These are phyloP conservation scores for Metarhizium sp. DNA, from an alignment of 2,329 filamentous ascomycete species.

Conservation along the genomic window DNA sequence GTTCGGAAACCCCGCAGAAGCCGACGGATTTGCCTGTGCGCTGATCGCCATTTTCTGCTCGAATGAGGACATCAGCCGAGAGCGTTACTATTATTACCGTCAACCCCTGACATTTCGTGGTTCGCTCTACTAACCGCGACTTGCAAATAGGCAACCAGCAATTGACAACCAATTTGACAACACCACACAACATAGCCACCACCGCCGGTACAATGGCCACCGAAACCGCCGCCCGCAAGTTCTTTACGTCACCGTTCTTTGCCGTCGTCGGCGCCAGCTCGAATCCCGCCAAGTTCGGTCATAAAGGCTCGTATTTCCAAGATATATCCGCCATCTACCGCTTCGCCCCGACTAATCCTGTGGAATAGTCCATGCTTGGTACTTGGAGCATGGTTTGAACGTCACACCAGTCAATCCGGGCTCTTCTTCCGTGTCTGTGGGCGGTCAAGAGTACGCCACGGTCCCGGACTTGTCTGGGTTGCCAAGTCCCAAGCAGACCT, in stretches of 20 bases:
- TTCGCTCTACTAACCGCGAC: background rate
- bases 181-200: background rate
- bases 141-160: background rate
- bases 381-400: conserved; percentile 63
- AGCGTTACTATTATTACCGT: background rate
- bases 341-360: background rate
- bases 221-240: conserved; percentile 62
- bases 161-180: background rate
- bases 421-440: conserved; percentile 53
- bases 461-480: conserved; percentile 57
- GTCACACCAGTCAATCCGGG: conserved; percentile 79
- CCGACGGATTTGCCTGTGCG: background rate
- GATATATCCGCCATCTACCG: background rate
- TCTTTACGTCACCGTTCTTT: conserved; percentile 72
- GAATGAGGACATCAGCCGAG: background rate
- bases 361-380: conserved; percentile 75
- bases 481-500: conserved; percentile 57
- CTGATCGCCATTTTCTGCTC: background rate
- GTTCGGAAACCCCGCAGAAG: background rate
- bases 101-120: background rate
- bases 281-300: conserved; percentile 76
- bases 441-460: conserved; percentile 48
- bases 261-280: conserved; percentile 87
- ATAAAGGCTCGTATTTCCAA: conserved; percentile 55
- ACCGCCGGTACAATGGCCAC: conserved; percentile 42